Conservation (phyloP, 345 rosid species). For the Citrus reticulata region DNA sequence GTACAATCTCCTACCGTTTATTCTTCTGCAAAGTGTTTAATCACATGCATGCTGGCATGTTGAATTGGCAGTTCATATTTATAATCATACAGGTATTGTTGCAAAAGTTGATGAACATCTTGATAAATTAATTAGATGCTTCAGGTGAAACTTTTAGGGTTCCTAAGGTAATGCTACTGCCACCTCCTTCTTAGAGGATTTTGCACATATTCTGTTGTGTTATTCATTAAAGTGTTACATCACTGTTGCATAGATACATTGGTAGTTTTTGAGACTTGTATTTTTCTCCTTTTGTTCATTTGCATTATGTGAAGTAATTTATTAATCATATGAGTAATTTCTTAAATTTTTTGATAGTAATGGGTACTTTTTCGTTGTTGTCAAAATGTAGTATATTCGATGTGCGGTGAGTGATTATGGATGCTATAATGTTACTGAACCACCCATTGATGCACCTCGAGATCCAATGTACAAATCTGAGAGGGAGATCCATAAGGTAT, state of each 20-base stretch:
- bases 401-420: conserved; percentile 85
- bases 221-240: background rate
- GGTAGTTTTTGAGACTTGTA: background rate
- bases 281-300: background rate
- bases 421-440: conserved; percentile 81
- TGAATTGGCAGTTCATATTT: background rate
- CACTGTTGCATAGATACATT: background rate
- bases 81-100: background rate
- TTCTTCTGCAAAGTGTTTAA: too few relatives aligned
- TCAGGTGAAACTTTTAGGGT: background rate
- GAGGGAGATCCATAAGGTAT: conserved; percentile 77
- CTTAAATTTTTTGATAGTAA: background rate
- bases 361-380: background rate
- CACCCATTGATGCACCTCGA: conserved; percentile 85
- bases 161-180: background rate
- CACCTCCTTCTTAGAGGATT: background rate
- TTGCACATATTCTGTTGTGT: background rate
- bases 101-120: background rate
- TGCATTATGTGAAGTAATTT: background rate
- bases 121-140: background rate
- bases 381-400: conserved; percentile 65
- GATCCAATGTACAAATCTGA: conserved; percentile 86
- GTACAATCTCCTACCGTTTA: background rate
- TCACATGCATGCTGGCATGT: background rate
- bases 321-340: background rate